A percentile compares a stretch with the other conserved stretches of the same genome.
phyloP scores from a whole-genome alignment of 805 yeast genomes.

The Pichia eremophila region DNA sequence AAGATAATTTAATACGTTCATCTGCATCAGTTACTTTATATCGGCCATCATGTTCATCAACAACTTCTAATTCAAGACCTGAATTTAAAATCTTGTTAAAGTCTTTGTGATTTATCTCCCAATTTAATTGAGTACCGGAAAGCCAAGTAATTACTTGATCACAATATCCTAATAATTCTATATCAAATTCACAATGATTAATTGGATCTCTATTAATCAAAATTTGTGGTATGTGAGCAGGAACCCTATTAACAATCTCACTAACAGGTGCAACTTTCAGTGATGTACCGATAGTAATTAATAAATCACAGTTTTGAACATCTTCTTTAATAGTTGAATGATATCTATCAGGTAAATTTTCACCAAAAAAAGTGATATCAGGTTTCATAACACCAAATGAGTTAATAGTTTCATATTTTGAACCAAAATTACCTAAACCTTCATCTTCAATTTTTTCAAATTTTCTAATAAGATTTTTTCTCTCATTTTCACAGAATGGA shows the following conservation, averaged over 20 bases:
- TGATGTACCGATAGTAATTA: slow-evolving; percentile 84
- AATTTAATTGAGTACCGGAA: slow-evolving; percentile 39
- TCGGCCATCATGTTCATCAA: slow-evolving; percentile 27
- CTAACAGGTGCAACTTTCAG: slow-evolving; percentile 88
- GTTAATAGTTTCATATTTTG: slow-evolving; percentile 28
- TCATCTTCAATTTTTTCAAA: slow-evolving; percentile 25
- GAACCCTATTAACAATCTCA: slow-evolving; percentile 69
- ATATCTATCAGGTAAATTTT: slow-evolving; percentile 62
- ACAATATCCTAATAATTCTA: slow-evolving; percentile 67
- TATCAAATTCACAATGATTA: slow-evolving; percentile 69
- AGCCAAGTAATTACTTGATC: slow-evolving; percentile 72
- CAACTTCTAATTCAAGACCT: slow-evolving; percentile 21
- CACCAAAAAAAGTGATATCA: slow-evolving; percentile 88
- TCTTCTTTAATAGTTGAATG: slow-evolving; percentile 55
- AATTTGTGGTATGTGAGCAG: slow-evolving; percentile 71
- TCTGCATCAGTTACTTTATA: slow-evolving; percentile 26
- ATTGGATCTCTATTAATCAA: slow-evolving; percentile 71
- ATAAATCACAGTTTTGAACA: slow-evolving; percentile 58
- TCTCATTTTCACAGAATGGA: slow-evolving; percentile 47
- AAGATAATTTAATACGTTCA: slow-evolving; percentile 14
- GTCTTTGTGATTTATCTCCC: slow-evolving; percentile 53
- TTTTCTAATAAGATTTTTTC: slow-evolving; percentile 24
- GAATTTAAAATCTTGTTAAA: slow-evolving; percentile 29
- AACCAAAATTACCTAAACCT: slow-evolving; percentile 16
- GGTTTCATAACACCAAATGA: slow-evolving; percentile 83